Evolutionary conservation across 2,329 filamentous ascomycete species (phyloP).

Genomic region (Xylaria sp.): DNA sequence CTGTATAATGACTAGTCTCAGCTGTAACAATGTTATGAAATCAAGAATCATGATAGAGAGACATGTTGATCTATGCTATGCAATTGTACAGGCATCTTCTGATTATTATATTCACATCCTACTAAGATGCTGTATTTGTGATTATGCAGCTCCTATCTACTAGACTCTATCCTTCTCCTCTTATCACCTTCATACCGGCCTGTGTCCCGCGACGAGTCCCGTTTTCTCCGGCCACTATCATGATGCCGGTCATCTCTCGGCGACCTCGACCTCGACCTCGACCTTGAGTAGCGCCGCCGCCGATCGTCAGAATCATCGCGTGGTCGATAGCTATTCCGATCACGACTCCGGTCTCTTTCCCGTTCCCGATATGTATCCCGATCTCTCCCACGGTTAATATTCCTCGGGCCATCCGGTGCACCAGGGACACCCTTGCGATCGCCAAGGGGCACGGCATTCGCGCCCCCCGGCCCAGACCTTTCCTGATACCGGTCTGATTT

Average conservation of each 20-base stretch:
- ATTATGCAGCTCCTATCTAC: constrained; percentile 31
- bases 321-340: constrained; percentile 41
- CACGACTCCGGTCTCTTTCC: constrained; percentile 39
- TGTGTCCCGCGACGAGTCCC: constrained; percentile 61
- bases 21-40: not conserved
- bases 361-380: constrained; percentile 34
- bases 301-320: constrained; percentile 44
- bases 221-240: constrained; percentile 58
- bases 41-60: not conserved
- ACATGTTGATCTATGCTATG: constrained; percentile 26
- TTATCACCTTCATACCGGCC: constrained; percentile 65
- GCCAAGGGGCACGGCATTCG: constrained; percentile 73
- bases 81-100: constrained; percentile 3
- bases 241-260: constrained; percentile 52
- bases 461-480: constrained; percentile 59
- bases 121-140: constrained; percentile 24
- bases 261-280: constrained; percentile 60
- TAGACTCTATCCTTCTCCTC: constrained; percentile 60
- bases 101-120: constrained; percentile 23
- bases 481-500: constrained; percentile 64
- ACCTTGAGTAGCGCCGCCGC: constrained; percentile 47
- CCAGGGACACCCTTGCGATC: constrained; percentile 55
- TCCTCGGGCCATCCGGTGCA: constrained; percentile 49
- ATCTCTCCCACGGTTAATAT: constrained; percentile 35
- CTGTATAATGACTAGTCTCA: not conserved